Percentiles rank a stretch among this genome's conserved stretches.
phyloP scores from a whole-genome alignment of 345 rosid genomes.

The Jatropha curcas region DNA sequence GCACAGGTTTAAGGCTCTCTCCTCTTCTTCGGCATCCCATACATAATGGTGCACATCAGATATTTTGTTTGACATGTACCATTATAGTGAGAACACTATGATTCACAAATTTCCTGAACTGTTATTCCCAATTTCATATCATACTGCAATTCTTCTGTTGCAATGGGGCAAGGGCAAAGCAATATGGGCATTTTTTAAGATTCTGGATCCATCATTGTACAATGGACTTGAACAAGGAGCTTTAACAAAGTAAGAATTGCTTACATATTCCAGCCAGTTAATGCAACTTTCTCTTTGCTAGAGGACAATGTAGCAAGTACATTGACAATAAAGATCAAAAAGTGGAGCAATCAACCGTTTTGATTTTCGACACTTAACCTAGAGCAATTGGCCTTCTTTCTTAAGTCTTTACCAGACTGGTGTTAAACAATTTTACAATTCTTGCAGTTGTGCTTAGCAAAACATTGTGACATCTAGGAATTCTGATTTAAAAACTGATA shows the following conservation, averaged over 20 bases:
- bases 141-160: not conserved
- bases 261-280: not conserved
- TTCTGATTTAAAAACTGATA: not conserved
- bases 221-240: not conserved
- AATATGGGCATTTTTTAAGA: too few species aligned
- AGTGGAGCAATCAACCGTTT: not conserved
- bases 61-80: not conserved
- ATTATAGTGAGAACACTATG: not conserved
- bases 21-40: not conserved
- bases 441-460: too few species aligned
- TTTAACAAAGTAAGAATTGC: not conserved
- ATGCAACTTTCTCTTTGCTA: not conserved
- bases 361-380: not conserved
- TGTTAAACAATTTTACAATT: conserved; percentile 9
- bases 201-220: not conserved
- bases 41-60: not conserved
- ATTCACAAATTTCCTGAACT: not conserved
- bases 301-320: not conserved
- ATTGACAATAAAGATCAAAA: not conserved
- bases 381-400: not conserved
- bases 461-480: too few species aligned
- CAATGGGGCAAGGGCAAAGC: too few species aligned
- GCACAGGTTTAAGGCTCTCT: not conserved
- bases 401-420: not conserved
- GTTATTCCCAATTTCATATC: not conserved